Base-by-base conservation (phyloP, 192 early-diverging fungal species). In the Coemansia guatemalensis region DNA sequence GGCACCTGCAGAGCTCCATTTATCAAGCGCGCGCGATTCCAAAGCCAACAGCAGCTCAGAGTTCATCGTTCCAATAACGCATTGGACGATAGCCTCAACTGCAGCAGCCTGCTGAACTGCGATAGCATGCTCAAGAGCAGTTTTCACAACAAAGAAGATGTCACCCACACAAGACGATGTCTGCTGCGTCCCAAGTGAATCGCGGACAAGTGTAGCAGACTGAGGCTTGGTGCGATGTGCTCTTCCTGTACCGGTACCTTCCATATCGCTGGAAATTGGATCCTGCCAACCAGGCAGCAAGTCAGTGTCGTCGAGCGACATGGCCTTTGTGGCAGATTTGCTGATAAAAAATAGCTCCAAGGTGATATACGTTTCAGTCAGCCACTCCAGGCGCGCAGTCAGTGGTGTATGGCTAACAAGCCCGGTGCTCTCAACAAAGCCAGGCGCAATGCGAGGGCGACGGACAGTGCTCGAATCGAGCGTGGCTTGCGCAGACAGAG, bases 91-190 rank as follows among this genome's bases (percentile, higher is more conserved):
- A 1, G 90, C 85, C 6, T 86, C 85, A 4, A 95, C 65, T 0
- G 86, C 82, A 20, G 90, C 80, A 17, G 88, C 68, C 60, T 92
- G 86, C 41, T 86, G 82, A 0, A 92, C 92, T n/a, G 88, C 75
- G 1, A 97, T 70, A 1, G 87, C 85, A 53, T 94, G 85, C 29
- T 83, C 82, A 7, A 93, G 70, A 5, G 87, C 85, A 23, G 88
- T 90, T 60, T 91, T 90, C 22, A 93, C 71, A 41, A 99, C 90
- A 71, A 92, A 99, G 69, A 97, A 97, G 8, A 95, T 86, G 64
- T 99, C 97, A 48, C 94, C 97, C 9, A 97, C 95, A 62, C 90
- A 81, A 4, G 79, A 81, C 0, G 79, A 81, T 0, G 79, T 81
- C 27, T 66, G 63, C 26, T 64, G 62, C 12, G 67, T 53, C 25